Base-by-base conservation (phyloP, 2,329 filamentous ascomycete species). In the Alternaria sp. region DNA sequence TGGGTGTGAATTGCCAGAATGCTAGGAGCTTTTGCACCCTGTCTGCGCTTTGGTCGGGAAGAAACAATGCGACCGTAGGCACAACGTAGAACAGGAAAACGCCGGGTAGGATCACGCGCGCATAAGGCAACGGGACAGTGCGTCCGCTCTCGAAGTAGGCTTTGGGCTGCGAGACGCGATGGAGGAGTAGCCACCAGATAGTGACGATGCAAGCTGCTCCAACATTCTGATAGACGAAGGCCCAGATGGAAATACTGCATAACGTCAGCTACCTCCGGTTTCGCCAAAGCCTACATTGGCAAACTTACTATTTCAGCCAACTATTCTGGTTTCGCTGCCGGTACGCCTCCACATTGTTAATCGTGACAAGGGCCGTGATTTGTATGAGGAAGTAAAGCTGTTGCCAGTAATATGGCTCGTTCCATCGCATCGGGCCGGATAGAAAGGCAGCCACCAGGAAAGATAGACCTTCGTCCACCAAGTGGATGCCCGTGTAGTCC, bases 301-400 rank as follows among this genome's bases (percentile, higher is more conserved):
- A 28, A 20, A 65, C 69, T 55, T 43, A 71, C 69, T 68, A 71
- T 59, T 64, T 71, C 6, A 69, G 28, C 69, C 63, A 71, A 20
- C 64, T 70, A 20, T 54, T 49, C 11, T 55, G 54, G 11, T 71
- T 68, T 6, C 65, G 51, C 33, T 63, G 61, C n/a, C 69, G 63
- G 33, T 60, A 71, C 15, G 69, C 65, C 41, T 71, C 69, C 0
- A 71, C 65, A 49, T 61, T 68, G 54, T 64, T 56, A 5, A 71
- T 45, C 2, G 59, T 61, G 5, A 66, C 45, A 7, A 68, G 6
- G 3, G 58, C 51, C 1, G 60, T 21, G 11, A 71, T 6, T n/a
- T 69, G 67, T 0, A 47, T 4, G 18, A 71, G 33, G 25, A 71
- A 71, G 21, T 71, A 67, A 2, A 71, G 44, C 10, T 68, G 65